Percentiles rank a stretch among this genome's conserved stretches.
These are phyloP conservation scores for Hermanozyma aechmeae DNA, from an alignment of 805 yeast species.

Conservation along the genomic window DNA sequence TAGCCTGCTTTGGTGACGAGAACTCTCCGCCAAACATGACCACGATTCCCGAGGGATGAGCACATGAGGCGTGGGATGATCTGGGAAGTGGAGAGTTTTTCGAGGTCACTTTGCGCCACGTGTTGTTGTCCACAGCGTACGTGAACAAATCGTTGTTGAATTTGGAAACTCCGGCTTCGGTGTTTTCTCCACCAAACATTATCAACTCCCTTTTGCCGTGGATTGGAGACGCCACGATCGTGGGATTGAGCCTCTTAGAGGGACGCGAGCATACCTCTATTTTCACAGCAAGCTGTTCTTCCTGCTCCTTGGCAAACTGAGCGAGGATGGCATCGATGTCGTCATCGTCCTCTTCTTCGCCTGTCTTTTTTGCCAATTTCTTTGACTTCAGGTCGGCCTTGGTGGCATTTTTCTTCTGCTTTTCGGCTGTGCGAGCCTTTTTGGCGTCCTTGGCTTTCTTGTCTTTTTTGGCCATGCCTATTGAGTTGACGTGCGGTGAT, in stretches of 20 bases:
- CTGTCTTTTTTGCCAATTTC: conserved; percentile 63
- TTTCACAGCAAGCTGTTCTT: conserved; percentile 60
- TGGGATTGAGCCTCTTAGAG: conserved; percentile 58
- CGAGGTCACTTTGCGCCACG: conserved; percentile 72
- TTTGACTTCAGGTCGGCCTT: conserved; percentile 72
- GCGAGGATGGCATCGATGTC: conserved; percentile 80
- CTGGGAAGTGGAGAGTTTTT: conserved; percentile 88
- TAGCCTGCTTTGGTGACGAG: conserved; percentile 90
- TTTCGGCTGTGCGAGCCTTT: conserved; percentile 79
- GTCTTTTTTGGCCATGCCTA: conserved; percentile 85
- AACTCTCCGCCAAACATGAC: conserved; percentile 94
- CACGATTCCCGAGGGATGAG: conserved; percentile 83
- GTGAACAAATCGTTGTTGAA: conserved; percentile 78
- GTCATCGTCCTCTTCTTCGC: conserved; percentile 74
- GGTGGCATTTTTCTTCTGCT: conserved; percentile 62
- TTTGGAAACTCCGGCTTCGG: conserved; percentile 41
- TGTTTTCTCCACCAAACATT: conserved; percentile 83
- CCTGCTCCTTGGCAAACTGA: conserved; percentile 73
- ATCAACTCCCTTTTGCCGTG: conserved; percentile 72
- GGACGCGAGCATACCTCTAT: conserved; percentile 56
- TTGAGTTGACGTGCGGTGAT: too few relatives aligned
- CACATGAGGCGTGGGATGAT: conserved; percentile 88
- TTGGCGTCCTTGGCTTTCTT: conserved; percentile 87
- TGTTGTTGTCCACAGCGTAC: conserved; percentile 66
- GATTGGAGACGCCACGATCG: conserved; percentile 66